Percentiles rank a stretch among this genome's conserved stretches.
Conservation (phyloP, 2,329 filamentous ascomycete species). For the Aureobasidium sp. region DNA sequence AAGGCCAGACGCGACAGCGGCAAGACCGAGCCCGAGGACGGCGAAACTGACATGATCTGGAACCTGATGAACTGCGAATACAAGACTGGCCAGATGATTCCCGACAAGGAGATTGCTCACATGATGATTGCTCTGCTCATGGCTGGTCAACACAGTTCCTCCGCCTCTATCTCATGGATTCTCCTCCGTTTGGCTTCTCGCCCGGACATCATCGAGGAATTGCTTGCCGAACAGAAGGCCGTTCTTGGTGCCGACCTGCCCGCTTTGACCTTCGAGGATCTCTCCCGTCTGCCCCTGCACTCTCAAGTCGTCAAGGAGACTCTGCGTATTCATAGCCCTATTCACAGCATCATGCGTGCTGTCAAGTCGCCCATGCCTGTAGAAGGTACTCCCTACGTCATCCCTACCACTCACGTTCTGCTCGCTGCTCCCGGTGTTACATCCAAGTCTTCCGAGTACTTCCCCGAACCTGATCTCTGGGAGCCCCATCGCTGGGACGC, state of each 20-base stretch:
- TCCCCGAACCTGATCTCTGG: slow-evolving; percentile 76
- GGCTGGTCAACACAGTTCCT: slow-evolving; percentile 85
- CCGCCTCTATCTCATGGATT: slow-evolving; percentile 78
- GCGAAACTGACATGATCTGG: slow-evolving; percentile 71
- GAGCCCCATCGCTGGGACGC: slow-evolving; percentile 86
- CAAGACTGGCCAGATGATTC: slow-evolving; percentile 69
- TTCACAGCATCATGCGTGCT: slow-evolving; percentile 89
- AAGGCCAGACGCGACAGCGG: slow-evolving; percentile 52
- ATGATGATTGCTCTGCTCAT: slow-evolving; percentile 94
- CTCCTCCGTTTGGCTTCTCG: slow-evolving; percentile 69
- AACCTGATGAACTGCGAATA: slow-evolving; percentile 79
- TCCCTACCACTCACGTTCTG: slow-evolving; percentile 72
- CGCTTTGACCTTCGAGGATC: slow-evolving; percentile 65
- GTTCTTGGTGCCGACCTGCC: slow-evolving; percentile 68
- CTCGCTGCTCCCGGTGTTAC: slow-evolving; percentile 81
- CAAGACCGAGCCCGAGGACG: slow-evolving; percentile 32
- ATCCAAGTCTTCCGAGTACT: slow-evolving; percentile 61
- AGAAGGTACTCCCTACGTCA: slow-evolving; percentile 70
- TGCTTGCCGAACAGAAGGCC: slow-evolving; percentile 72
- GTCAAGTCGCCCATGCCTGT: slow-evolving; percentile 83
- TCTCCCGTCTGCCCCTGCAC: slow-evolving; percentile 73
- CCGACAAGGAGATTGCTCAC: slow-evolving; percentile 77
- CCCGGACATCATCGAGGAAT: slow-evolving; percentile 69
- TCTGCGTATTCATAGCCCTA: slow-evolving; percentile 80
- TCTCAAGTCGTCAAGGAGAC: slow-evolving; percentile 85